A percentile compares a stretch with the other conserved stretches of the same genome.
phyloP scores from a whole-genome alignment of 192 early-diverging fungal species.

The Gryganskiella cystojenkinii region DNA sequence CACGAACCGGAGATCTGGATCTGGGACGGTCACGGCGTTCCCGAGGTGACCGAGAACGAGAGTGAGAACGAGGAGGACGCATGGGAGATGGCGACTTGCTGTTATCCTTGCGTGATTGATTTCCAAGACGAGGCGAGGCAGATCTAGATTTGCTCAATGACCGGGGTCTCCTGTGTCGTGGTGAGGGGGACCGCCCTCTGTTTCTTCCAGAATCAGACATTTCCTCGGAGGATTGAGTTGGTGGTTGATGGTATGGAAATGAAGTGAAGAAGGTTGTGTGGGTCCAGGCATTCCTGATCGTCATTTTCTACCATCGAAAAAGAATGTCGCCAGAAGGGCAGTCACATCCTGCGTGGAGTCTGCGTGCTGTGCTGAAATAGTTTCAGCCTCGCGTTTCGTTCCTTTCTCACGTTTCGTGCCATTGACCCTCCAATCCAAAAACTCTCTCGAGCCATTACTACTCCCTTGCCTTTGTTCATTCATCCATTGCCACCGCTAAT shows the following conservation, averaged over 20 bases:
- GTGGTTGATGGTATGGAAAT: neutral
- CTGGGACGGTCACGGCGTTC: neutral
- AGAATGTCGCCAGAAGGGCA: no score
- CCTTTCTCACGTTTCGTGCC: no score
- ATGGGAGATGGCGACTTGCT: neutral
- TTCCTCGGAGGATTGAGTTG: neutral
- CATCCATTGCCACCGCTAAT: no score
- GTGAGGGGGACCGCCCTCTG: constrained; percentile 8
- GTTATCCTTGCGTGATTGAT: neutral
- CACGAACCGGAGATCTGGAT: constrained; percentile 6
- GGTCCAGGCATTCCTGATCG: neutral
- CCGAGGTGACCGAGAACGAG: constrained; percentile 2
- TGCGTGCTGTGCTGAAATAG: no score
- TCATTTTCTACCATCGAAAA: no score
- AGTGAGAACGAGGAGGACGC: constrained; percentile 2
- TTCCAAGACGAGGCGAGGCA: constrained; percentile 3
- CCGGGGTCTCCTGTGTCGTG: neutral
- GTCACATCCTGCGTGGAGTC: no score
- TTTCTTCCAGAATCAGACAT: neutral
- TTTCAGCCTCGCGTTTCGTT: no score
- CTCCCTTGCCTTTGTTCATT: no score
- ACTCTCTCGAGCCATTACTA: no score
- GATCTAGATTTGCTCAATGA: constrained; percentile 9
- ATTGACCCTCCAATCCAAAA: no score
- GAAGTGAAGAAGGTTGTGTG: neutral